phyloP scores from a whole-genome alignment of 2,329 filamentous ascomycete species.

The Diaporthe sp. region DNA sequence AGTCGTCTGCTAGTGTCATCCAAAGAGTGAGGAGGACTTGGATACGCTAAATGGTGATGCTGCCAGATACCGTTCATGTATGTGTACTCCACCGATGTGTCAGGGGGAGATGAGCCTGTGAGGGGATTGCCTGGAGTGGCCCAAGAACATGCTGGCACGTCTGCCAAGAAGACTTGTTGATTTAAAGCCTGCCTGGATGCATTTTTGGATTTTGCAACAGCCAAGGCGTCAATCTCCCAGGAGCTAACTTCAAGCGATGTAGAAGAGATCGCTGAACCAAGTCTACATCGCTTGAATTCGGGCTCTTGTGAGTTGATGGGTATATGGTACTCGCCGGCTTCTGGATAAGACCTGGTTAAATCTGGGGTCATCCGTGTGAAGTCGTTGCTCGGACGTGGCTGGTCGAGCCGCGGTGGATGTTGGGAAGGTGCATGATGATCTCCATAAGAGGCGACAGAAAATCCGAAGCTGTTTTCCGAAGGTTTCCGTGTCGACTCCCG shows the following conservation, averaged over 20 bases:
- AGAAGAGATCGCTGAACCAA: neutral
- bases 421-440: neutral
- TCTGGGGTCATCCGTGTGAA: neutral
- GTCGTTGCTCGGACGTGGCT: neutral
- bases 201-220: constrained; percentile 4
- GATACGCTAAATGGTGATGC: neutral
- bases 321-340: neutral
- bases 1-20: neutral
- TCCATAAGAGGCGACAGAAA: neutral
- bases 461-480: neutral
- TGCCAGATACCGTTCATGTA: neutral
- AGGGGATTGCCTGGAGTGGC: no score
- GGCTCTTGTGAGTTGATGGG: neutral
- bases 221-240: constrained; percentile 3
- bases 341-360: neutral
- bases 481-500: neutral
- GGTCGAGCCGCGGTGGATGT: neutral
- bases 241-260: neutral
- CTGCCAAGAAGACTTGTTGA: neutral
- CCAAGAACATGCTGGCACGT: neutral
- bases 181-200: neutral
- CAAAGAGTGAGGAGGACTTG: neutral
- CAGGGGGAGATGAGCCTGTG: neutral
- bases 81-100: neutral
- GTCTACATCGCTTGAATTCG: neutral